Conservation (phyloP, 345 rosid genomes). For the Pistacia atlantica region DNA sequence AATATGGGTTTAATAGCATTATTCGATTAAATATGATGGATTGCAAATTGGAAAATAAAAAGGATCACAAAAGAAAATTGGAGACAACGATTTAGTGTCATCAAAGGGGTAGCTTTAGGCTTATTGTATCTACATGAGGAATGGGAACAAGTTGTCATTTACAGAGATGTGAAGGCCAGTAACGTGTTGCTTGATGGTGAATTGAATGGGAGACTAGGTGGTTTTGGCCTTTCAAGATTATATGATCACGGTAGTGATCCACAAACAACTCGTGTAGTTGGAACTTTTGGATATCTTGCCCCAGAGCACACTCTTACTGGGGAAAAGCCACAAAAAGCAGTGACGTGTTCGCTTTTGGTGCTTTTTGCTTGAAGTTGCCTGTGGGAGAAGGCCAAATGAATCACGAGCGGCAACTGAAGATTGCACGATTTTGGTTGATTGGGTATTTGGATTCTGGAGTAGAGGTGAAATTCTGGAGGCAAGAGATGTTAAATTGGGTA, state of each 20-base stretch:
- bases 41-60: too few species aligned
- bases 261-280: conserved; percentile 54
- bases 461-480: conserved; percentile 25
- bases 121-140: conserved; percentile 59
- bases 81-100: conserved; percentile 49
- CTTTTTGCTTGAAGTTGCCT: conserved; percentile 58
- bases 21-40: too few species aligned
- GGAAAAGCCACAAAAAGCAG: conserved; percentile 56
- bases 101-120: conserved; percentile 60
- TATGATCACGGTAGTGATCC: conserved; percentile 63
- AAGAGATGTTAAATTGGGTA: conserved; percentile 23
- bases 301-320: conserved; percentile 38
- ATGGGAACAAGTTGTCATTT: conserved; percentile 70
- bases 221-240: conserved; percentile 65
- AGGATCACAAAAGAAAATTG: conserved; percentile 26
- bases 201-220: conserved; percentile 54
- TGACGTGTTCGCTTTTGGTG: conserved; percentile 62
- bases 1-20: too few species aligned
- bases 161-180: conserved; percentile 67
- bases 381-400: conserved; percentile 56
- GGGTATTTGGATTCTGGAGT: conserved; percentile 46
- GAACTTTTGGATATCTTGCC: conserved; percentile 70
- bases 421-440: conserved; percentile 37
- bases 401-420: conserved; percentile 22
- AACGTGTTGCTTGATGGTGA: conserved; percentile 64